Evolutionary conservation across 2,329 filamentous ascomycete genomes (phyloP).

Genomic region (Nigrospora sphaerica): DNA sequence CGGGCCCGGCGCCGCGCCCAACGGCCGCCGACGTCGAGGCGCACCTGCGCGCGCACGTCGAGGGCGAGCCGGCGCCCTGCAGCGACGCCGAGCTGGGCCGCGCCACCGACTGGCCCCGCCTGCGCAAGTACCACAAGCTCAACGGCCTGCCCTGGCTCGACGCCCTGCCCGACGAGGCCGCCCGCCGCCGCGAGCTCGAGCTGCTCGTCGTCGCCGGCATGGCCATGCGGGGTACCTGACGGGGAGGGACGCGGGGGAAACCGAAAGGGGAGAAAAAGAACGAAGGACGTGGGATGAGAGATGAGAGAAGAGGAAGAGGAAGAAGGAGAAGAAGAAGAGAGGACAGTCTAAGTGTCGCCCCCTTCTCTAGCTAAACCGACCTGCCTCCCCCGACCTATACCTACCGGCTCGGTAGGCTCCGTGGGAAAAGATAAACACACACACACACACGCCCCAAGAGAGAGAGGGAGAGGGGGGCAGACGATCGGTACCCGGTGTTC

Average conservation of each 20-base stretch:
- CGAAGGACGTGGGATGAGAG: too few relatives aligned
- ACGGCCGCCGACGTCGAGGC: constrained; percentile 38
- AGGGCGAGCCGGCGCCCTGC: constrained; percentile 53
- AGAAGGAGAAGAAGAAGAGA: too few relatives aligned
- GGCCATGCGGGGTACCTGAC: constrained; percentile 59
- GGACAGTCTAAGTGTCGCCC: too few relatives aligned
- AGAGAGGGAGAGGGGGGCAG: too few relatives aligned
- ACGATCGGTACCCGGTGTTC: too few relatives aligned
- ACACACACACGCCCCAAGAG: too few relatives aligned
- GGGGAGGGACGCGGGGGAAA: too few relatives aligned
- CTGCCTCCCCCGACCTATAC: too few relatives aligned
- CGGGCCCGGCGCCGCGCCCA: background rate
- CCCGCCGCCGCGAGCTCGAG: constrained; percentile 53
- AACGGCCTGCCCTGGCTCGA: constrained; percentile 50
- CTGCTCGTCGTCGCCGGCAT: constrained; percentile 67
- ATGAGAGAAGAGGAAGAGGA: too few relatives aligned
- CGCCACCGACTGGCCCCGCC: constrained; percentile 57
- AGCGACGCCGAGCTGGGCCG: constrained; percentile 54
- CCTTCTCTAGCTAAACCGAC: too few relatives aligned
- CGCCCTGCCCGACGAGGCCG: constrained; percentile 31
- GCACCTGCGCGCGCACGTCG: constrained; percentile 56
- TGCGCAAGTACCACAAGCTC: constrained; percentile 84
- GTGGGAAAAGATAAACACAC: too few relatives aligned
- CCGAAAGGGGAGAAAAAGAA: background rate
- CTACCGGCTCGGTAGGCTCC: too few relatives aligned